Percentiles rank a stretch among this genome's conserved stretches.
Conservation (phyloP, 2,329 filamentous ascomycete species). For the Neonectria ditissima region DNA sequence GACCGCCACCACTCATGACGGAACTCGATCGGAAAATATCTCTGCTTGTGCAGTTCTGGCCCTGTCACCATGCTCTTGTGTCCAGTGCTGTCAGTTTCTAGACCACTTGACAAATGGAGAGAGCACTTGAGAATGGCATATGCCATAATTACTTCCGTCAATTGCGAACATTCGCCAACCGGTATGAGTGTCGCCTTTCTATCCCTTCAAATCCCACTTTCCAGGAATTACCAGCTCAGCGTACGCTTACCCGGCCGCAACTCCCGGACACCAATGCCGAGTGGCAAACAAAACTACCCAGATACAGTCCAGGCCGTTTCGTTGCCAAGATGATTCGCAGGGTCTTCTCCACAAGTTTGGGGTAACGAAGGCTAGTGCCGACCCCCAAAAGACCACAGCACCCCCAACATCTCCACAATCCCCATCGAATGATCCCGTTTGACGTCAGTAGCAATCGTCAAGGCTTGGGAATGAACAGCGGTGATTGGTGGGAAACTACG, state of each 20-base stretch:
- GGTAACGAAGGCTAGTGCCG: neutral
- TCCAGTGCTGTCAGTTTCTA: too few species aligned
- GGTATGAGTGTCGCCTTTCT: too few species aligned
- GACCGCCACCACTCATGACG: too few species aligned
- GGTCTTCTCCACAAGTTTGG: slow-evolving; percentile 4
- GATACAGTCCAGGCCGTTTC: neutral
- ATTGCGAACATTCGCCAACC: too few species aligned
- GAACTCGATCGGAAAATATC: too few species aligned
- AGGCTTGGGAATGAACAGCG: neutral
- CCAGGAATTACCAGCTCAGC: too few species aligned
- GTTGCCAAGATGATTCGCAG: neutral
- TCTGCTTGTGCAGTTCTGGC: too few species aligned
- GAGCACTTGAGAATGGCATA: too few species aligned
- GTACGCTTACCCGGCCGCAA: neutral
- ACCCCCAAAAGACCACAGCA: neutral
- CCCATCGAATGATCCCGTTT: neutral
- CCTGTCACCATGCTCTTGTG: too few species aligned
- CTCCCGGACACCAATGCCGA: neutral
- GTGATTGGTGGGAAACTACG: neutral
- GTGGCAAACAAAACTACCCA: neutral
- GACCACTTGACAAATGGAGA: too few species aligned
- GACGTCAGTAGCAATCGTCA: neutral
- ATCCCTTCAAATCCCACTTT: too few species aligned
- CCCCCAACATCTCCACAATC: slow-evolving; percentile 1
- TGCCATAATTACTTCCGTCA: too few species aligned